Evolutionary conservation across 257 asterid species (phyloP).

Genomic region (Echium plantagineum): DNA sequence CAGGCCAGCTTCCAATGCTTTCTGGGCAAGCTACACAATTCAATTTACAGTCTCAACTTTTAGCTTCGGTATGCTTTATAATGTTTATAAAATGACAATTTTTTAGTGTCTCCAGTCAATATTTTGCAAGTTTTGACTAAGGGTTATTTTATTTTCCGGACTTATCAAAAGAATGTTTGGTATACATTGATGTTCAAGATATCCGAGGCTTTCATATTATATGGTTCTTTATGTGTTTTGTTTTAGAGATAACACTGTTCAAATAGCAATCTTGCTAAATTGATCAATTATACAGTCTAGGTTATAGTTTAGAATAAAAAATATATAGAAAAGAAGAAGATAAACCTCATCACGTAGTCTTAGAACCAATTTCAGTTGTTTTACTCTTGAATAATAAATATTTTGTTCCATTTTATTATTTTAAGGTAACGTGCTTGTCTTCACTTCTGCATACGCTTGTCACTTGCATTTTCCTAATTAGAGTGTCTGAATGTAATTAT

Average conservation of each 20-base stretch:
- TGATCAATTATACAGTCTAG: neutral
- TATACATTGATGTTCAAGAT: neutral
- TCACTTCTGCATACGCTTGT: neutral
- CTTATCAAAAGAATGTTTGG: neutral
- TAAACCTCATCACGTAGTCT: too few species aligned
- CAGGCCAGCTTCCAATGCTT: slow-evolving; percentile 66
- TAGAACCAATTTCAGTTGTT: too few species aligned
- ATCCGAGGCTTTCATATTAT: neutral
- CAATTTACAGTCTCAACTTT: slow-evolving; percentile 59
- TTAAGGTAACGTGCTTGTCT: neutral
- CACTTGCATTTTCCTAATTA: slow-evolving; percentile 3
- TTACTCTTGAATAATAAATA: too few species aligned
- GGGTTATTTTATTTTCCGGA: neutral
- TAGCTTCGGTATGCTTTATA: slow-evolving; percentile 49
- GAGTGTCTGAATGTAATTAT: slow-evolving; percentile 12
- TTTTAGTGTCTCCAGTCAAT: neutral
- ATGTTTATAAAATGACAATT: neutral
- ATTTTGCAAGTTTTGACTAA: neutral
- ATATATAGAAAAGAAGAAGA: too few species aligned
- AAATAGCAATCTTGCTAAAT: neutral
- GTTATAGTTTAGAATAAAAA: neutral
- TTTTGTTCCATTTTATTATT: too few species aligned
- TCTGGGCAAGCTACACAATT: slow-evolving; percentile 75
- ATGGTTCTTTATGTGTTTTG: neutral
- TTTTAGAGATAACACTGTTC: neutral